These are phyloP conservation scores for Agastache rugosa DNA, from an alignment of 257 asterid genomes.

Conservation along the genomic window DNA sequence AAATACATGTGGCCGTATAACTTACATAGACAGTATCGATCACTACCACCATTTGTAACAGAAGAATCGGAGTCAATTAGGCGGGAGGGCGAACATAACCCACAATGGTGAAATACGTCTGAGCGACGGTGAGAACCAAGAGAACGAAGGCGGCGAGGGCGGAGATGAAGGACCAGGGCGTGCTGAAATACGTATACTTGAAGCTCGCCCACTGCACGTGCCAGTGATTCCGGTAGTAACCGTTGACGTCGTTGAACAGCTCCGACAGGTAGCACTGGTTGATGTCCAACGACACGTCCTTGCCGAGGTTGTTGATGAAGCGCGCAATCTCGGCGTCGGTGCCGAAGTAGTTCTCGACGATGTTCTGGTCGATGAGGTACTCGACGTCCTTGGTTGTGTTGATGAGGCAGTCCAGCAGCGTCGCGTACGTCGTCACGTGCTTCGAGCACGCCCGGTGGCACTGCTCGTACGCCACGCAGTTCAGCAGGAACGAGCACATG, in stretches of 20 bases:
- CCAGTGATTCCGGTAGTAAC: conserved; percentile 64
- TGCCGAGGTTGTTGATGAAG: conserved; percentile 77
- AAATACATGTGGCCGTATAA: too few relatives aligned
- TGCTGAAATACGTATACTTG: conserved; percentile 75
- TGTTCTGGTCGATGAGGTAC: conserved; percentile 56
- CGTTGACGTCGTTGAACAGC: conserved; percentile 68
- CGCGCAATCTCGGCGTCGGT: conserved; percentile 73
- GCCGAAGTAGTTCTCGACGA: conserved; percentile 79
- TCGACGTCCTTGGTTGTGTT: conserved; percentile 68
- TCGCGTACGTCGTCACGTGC: conserved; percentile 82
- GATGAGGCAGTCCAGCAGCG: conserved; percentile 67
- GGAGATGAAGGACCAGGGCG: conserved; percentile 89
- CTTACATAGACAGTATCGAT: background rate
- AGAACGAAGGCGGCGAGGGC: conserved; percentile 78
- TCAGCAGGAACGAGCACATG: conserved; percentile 66
- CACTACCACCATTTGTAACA: too few relatives aligned
- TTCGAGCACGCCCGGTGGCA: conserved; percentile 67
- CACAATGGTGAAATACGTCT: conserved; percentile 60
- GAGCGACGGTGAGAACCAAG: conserved; percentile 66
- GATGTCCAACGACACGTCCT: conserved; percentile 73
- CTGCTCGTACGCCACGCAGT: conserved; percentile 93
- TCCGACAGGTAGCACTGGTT: conserved; percentile 62
- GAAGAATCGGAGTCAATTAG: too few relatives aligned
- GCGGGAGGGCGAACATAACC: conserved; percentile 45
- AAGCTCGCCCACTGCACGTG: conserved; percentile 82